phyloP scores from a whole-genome alignment of 805 yeast genomes.

The Myxozyma nipponensis region DNA sequence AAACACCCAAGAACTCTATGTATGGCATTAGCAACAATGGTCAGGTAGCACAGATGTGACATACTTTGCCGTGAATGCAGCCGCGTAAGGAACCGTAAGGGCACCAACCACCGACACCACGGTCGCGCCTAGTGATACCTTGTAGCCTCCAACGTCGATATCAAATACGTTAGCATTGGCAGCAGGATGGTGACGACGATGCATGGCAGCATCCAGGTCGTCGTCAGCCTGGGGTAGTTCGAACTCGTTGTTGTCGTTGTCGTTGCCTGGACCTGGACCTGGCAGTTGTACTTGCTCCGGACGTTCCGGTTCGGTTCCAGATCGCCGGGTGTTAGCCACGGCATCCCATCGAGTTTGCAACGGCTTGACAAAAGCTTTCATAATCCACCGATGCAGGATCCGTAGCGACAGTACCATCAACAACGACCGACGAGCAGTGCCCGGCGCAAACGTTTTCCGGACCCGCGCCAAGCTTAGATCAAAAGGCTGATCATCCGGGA shows the following conservation, averaged over 20 bases:
- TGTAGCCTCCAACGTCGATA: constrained; percentile 1
- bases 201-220: neutral
- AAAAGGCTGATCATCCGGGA: too few relatives aligned
- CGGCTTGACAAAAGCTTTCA: neutral
- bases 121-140: neutral
- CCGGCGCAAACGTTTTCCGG: neutral
- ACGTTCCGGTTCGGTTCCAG: neutral
- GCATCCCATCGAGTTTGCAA: constrained; percentile 1
- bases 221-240: neutral
- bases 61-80: constrained; percentile 18
- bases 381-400: neutral
- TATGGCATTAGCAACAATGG: neutral
- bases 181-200: neutral
- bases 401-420: neutral
- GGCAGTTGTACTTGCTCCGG: neutral
- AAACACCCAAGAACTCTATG: constrained; percentile 7
- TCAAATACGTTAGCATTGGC: neutral
- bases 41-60: neutral
- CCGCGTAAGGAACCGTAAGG: constrained; percentile 11
- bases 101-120: constrained; percentile 12
- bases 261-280: neutral
- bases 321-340: neutral
- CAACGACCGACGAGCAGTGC: neutral
- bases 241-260: neutral
- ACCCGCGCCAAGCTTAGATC: too few relatives aligned